Conservation (phyloP, 805 yeast species). For the Tetrapisispora nanseiensis region DNA sequence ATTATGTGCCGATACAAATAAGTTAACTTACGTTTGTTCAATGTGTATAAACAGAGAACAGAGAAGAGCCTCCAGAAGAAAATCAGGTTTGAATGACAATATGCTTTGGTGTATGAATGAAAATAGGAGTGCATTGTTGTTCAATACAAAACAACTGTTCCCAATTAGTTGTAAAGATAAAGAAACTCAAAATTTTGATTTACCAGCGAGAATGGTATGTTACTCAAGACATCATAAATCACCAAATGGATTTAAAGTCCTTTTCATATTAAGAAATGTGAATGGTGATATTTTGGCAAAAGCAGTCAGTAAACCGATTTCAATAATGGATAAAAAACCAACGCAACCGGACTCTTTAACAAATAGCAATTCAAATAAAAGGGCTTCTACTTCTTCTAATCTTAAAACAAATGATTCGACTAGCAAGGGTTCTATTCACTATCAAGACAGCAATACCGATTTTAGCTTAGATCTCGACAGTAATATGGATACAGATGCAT, state of each 20-base stretch:
- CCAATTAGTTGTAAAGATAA: conserved; percentile 30
- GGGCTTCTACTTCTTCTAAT: background rate
- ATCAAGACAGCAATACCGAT: background rate
- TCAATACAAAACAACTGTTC: conserved; percentile 83
- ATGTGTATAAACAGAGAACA: conserved; percentile 89
- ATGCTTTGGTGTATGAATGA: conserved; percentile 67
- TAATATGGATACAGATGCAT: conserved; percentile 3
- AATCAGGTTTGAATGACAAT: conserved; percentile 66
- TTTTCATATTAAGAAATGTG: conserved; percentile 57
- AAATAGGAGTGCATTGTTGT: conserved; percentile 74
- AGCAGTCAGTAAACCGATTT: conserved; percentile 59
- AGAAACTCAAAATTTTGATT: conserved; percentile 26
- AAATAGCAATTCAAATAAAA: background rate
- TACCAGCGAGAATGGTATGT: conserved; percentile 76
- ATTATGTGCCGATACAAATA: conserved; percentile 38
- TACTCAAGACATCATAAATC: conserved; percentile 94
- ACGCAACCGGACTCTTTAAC: conserved; percentile 44
- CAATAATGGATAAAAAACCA: conserved; percentile 93
- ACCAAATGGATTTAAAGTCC: conserved; percentile 67
- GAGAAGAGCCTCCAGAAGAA: conserved; percentile 87
- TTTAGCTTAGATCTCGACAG: background rate
- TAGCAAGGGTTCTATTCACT: background rate
- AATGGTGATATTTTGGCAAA: conserved; percentile 60
- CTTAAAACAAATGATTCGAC: background rate
- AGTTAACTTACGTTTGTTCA: conserved; percentile 68